These are phyloP conservation scores for Cicer yamashitae DNA, from an alignment of 306 rosid species.

Conservation along the genomic window DNA sequence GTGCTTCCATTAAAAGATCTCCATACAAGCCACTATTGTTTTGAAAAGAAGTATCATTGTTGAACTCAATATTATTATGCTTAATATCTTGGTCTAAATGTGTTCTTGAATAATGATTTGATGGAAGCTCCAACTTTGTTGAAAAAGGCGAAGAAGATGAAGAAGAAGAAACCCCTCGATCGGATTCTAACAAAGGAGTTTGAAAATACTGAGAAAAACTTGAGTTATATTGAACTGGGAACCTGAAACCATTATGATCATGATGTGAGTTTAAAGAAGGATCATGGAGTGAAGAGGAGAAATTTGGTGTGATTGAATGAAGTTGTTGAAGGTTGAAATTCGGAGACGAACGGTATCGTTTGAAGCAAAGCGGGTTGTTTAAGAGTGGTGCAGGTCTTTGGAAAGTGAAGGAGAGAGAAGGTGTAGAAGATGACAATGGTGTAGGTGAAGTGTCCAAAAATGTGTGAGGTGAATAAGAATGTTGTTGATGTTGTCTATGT, in stretches of 20 bases:
- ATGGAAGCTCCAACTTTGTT: constrained; percentile 67
- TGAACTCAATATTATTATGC: constrained; percentile 42
- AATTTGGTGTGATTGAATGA: constrained; percentile 10
- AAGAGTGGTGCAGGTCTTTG: constrained; percentile 68
- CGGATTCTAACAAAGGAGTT: constrained; percentile 52
- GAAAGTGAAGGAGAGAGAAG: constrained; percentile 61
- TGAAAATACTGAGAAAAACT: constrained; percentile 48
- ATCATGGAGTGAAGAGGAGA: constrained; percentile 5
- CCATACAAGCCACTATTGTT: constrained; percentile 52
- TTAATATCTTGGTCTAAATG: constrained; percentile 44
- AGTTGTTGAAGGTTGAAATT: constrained; percentile 38
- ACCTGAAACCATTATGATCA: constrained; percentile 53
- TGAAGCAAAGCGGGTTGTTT: constrained; percentile 54
- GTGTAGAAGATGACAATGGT: constrained; percentile 38
- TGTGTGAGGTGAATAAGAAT: constrained; percentile 40
- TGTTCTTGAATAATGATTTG: constrained; percentile 62
- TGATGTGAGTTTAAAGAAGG: constrained; percentile 1
- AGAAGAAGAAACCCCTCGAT: constrained; percentile 36
- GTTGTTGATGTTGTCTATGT: constrained; percentile 42
- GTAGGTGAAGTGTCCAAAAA: constrained; percentile 39
- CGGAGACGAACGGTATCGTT: constrained; percentile 44
- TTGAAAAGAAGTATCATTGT: constrained; percentile 36
- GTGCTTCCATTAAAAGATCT: constrained; percentile 66
- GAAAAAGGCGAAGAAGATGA: constrained; percentile 39
- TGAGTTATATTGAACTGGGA: constrained; percentile 49